Evolutionary conservation across 192 early-diverging fungal genomes (phyloP), one percentile per base, ranked within the genome.

Genomic region (Coemansia javaensis): DNA sequence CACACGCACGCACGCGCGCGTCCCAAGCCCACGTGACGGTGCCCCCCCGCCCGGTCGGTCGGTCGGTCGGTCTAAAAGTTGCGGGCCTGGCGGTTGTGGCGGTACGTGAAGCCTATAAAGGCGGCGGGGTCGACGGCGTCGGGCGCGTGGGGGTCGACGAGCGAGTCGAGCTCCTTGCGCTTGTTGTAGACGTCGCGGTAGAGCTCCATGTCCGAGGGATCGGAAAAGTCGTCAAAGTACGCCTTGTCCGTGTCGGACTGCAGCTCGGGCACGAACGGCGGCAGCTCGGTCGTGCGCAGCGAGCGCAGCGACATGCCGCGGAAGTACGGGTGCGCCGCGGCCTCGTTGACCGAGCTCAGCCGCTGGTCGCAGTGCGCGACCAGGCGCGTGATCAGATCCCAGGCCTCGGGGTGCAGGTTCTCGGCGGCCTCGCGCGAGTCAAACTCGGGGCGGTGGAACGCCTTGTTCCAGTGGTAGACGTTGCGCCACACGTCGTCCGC

Each of bases 41-140:
- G 16, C n/a, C 15, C 17, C 27, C 17, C 20, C 16, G n/a, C 20
- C 8, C 27, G 8, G 34, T 13, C 10, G 10, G 34, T 12, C 3
- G 34, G 7, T 8, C 21, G 39, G 20, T 17, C 9, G 14, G 9
- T 15, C 39, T 45, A 69, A 43, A 69, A 50, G 41, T 62, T 43
- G 54, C 66, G 66, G 41, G 54, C 53, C 11, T 52, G 54, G 22
- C 64, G 55, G 52, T 75, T 75, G 44, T 79, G 78, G 22, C 79
- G 63, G 42, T 77, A 93, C 2, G 86, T 90, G 51, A 93, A 93
- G 13, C 90, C 90, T 18, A 86, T 68, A 62, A 93, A 93, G 21
- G 90, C 88, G 27, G 87, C 86, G 44, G 86, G 85, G 64, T 90
- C 85, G 1, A 84, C 77, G 7, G 77, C 79, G 25, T 82, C 70